Evolutionary conservation across 495 filamentous ascomycete genomes (phyloP), one percentile per base, ranked within the genome.

Genomic region (Penicillium chermesinum): DNA sequence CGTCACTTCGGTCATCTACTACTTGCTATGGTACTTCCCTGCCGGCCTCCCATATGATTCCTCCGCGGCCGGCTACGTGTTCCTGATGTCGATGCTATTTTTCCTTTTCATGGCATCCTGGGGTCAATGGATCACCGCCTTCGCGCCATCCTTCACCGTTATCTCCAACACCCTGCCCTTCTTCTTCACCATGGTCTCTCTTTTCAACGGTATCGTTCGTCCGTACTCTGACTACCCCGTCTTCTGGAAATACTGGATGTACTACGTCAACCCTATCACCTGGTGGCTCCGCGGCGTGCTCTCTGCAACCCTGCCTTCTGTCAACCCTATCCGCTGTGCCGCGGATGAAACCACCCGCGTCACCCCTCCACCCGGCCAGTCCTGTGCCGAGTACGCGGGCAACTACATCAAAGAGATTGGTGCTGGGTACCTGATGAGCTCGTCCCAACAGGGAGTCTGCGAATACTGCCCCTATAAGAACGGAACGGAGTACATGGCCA

Each of bases 91-190:
- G 1, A 68, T 94, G 56, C 75, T 93, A 0, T 91, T 91, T 70
- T 88, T 84, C 76, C 67, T 91, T 21, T 91, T 91, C 75, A 75
- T 81, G 52, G 75, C 79, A 5, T 82, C 76, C 48, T 89, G 86
- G 85, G 87, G 88, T 18, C 88, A 93, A 58, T 90, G 85, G 84
- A 88, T 91, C 53, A 85, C 82, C 57, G 84, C 88, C 3, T 87
- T 89, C 66, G 84, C 88, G 0, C 87, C 87, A 1, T 81, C 72
- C 6, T 88, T 90, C 70, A 87, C 85, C 2, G 84, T 91, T 57
- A 89, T 90, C 57, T 79, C 80, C 38, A 90, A 91, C 67, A 70
- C 82, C 4, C 55, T 62, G 15, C 55, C 58, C 22, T 83, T 82
- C 15, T 87, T 87, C 71, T 81, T 89, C 64, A 83, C 88, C 62